A percentile compares a stretch with the other conserved stretches of the same genome.
Evolutionary conservation across 805 yeast species (phyloP).

Genomic region (Pichia cabralensis): DNA sequence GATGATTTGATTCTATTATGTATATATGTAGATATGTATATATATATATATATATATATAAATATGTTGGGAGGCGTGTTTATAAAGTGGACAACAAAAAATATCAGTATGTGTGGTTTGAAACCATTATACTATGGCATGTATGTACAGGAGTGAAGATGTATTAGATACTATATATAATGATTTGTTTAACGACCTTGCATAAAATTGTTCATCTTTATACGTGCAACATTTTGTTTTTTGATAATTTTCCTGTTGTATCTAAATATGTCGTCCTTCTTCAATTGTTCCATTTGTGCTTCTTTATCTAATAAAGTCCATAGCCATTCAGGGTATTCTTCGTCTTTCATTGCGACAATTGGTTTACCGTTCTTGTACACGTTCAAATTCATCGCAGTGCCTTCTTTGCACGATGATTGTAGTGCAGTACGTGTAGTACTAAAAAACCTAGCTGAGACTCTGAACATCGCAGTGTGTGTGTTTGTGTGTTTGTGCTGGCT

Average conservation of each 20-base stretch:
- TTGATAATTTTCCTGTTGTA: constrained; percentile 64
- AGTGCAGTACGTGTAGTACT: constrained; percentile 12
- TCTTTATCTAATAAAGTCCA: constrained; percentile 74
- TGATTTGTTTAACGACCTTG: constrained; percentile 46
- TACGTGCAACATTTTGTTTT: constrained; percentile 53
- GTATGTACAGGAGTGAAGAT: no score
- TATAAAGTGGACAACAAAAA: no score
- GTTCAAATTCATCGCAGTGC: constrained; percentile 64
- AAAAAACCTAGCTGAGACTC: constrained; percentile 12
- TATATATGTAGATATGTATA: no score
- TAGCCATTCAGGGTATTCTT: constrained; percentile 90
- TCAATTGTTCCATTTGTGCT: constrained; percentile 46
- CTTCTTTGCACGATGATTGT: constrained; percentile 52
- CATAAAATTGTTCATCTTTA: constrained; percentile 73
- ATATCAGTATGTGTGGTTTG: no score
- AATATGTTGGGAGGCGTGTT: no score
- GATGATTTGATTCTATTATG: no score
- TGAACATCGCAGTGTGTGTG: constrained; percentile 4
- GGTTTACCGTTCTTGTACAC: constrained; percentile 76
- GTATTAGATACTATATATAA: no score
- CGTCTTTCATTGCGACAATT: constrained; percentile 78
- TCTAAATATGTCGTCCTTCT: constrained; percentile 45
- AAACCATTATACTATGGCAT: no score
- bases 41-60: no score
- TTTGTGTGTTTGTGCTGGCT: no score